Evolutionary conservation across 352 stramenopile species (phyloP).

Genomic region (Pythium rishiriense): DNA sequence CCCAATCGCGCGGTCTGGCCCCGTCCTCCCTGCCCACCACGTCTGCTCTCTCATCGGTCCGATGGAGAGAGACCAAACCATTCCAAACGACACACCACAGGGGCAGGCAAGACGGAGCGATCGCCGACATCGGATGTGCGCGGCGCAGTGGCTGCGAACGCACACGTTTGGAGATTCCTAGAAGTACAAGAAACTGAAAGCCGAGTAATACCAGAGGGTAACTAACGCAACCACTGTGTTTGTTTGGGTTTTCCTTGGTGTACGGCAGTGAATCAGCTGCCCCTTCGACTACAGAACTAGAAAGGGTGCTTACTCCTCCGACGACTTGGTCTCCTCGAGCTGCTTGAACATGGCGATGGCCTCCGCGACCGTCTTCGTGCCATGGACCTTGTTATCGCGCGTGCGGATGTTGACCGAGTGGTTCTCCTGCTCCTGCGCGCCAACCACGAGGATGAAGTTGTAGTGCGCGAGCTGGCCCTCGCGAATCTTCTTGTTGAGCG

Average conservation of each 20-base stretch:
- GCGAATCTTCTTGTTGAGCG: conserved; percentile 84
- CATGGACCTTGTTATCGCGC: conserved; percentile 82
- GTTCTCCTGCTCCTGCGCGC: conserved; percentile 60
- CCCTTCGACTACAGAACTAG: no score
- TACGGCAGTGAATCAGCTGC: background rate
- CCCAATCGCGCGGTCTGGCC: conserved; percentile 26
- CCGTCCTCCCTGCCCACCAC: conserved; percentile 19
- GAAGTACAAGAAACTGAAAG: no score
- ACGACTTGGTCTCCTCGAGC: conserved; percentile 67
- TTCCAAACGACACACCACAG: background rate
- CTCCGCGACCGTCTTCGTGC: conserved; percentile 91
- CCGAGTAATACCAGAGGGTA: no score
- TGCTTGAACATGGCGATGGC: conserved; percentile 93
- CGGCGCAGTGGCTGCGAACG: background rate
- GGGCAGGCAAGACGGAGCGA: conserved; percentile 17
- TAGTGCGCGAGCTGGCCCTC: conserved; percentile 80
- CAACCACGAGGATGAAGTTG: conserved; percentile 88
- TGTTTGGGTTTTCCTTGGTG: background rate
- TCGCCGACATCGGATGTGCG: conserved; percentile 12
- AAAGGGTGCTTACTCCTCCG: conserved; percentile 51
- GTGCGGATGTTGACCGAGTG: conserved; percentile 77
- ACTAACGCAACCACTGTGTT: no score
- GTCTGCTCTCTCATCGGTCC: background rate
- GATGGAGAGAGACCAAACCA: background rate
- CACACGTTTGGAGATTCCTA: no score